Evolutionary conservation across 2,329 filamentous ascomycete species (phyloP).

Genomic region (Metarhizium album): DNA sequence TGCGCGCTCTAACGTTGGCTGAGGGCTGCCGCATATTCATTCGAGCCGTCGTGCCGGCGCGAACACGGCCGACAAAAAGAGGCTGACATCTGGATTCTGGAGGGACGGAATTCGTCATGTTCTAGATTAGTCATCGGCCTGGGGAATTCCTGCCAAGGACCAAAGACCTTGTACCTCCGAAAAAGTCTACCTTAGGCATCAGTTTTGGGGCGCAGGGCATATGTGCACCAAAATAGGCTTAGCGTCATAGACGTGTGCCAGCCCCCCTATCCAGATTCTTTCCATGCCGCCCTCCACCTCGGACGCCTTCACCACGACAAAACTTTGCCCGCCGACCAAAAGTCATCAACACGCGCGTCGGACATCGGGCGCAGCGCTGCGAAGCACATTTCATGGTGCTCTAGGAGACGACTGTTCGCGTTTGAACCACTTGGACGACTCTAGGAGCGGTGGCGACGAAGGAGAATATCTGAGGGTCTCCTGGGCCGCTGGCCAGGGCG

Average conservation of each 20-base stretch:
- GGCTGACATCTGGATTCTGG: not conserved
- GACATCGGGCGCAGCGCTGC: conserved; percentile 31
- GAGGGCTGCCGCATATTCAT: not conserved
- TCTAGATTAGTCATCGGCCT: no score
- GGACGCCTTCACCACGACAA: conserved; percentile 34
- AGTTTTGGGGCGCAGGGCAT: conserved; percentile 8
- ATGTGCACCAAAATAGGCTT: conserved; percentile 17
- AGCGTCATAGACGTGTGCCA: conserved; percentile 22
- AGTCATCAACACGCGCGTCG: conserved; percentile 43
- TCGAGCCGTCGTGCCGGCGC: no score
- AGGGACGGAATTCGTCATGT: not conserved
- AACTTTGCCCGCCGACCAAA: conserved; percentile 26
- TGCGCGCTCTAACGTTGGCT: not conserved
- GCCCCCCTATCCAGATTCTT: conserved; percentile 34
- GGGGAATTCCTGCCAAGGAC: not conserved
- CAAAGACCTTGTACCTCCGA: not conserved
- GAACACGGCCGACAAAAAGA: not conserved
- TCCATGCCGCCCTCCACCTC: conserved; percentile 25
- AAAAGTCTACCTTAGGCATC: conserved; percentile 17
- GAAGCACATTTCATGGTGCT: conserved; percentile 16
- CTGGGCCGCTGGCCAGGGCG: conserved; percentile 35
- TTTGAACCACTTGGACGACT: conserved; percentile 24
- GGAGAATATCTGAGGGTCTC: conserved; percentile 34
- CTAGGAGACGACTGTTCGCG: conserved; percentile 25
- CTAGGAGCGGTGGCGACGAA: conserved; percentile 34